Base-by-base conservation (phyloP, 495 filamentous ascomycete genomes). In the Neurospora tetraspora region DNA sequence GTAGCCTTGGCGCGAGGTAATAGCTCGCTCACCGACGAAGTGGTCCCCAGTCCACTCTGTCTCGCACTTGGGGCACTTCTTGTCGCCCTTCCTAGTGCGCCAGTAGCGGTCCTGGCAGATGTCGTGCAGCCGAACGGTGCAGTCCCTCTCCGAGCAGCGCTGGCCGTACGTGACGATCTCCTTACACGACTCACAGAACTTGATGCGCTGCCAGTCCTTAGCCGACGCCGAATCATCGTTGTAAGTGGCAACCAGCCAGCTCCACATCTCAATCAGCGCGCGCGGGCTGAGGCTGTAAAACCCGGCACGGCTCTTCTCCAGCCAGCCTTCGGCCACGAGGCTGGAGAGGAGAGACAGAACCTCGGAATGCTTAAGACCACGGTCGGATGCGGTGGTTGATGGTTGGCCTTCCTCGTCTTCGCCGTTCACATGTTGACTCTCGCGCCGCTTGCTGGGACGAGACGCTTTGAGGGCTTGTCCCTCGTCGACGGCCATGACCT, bases 161-260 rank as follows among this genome's bases (percentile, higher is more conserved):
- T 95, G 91, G 6, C 95, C 95, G 73, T 92, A 83, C 9, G 94
- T 98, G 72, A 98, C 88, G 71, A 98, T 92, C 80, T 98, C 94
- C 81, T 89, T 92, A 80, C 96, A 99, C 3, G 92, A 93, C 79
- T 90, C 87, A 81, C 96, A 99, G 73, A 90, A 88, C 87, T 96
- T 97, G 79, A 99, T 91, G 73, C 87, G 87, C 75, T 91, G 85
- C 84, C 83, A 87, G 42, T 86, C 87, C 16, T 84, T 85, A 1
- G 86, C 86, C 27, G 23, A 31, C 2, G 85, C 85, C 34, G 88
- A 89, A 4, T 79, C 74, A 74, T 93, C 90, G 80, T 98, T 98
- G 77, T 97, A 99, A 70, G 90, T 92, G 68, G 90, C 89, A 20
- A 92, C 83, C 68, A 99, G 86, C 90, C 94, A 98, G 11, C 85